Percentiles rank a stretch among this genome's conserved stretches.
Conservation (phyloP, 2,329 filamentous ascomycete species). For the Trichothecium roseum region DNA sequence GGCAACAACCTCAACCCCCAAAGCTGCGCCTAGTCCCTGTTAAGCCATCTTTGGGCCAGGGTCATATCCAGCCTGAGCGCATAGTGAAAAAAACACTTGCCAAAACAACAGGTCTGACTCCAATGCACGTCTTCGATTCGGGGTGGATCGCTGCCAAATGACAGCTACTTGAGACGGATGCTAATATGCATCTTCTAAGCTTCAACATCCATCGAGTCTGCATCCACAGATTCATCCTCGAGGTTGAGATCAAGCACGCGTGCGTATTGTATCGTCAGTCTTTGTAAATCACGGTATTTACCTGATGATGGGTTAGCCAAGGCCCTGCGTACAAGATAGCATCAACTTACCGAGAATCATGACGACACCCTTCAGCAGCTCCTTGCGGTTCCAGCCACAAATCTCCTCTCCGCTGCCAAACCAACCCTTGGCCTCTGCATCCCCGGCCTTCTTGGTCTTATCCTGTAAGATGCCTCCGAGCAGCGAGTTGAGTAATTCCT, state of each 20-base stretch:
- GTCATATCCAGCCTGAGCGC: too few relatives aligned
- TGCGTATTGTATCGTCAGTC: constrained; percentile 91
- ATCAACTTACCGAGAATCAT: constrained; percentile 71
- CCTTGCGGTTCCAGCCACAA: constrained; percentile 84
- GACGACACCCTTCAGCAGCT: constrained; percentile 82
- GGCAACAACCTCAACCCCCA: too few relatives aligned
- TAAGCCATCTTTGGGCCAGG: too few relatives aligned
- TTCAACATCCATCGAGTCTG: constrained; percentile 33
- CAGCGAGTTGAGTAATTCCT: constrained; percentile 77
- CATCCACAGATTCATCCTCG: constrained; percentile 32
- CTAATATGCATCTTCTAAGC: constrained; percentile 12
- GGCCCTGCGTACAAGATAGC: not conserved
- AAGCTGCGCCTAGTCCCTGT: too few relatives aligned
- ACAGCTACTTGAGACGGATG: too few relatives aligned
- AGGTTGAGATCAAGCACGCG: constrained; percentile 59
- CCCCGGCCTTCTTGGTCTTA: constrained; percentile 32
- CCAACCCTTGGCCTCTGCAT: constrained; percentile 49
- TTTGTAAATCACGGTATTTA: constrained; percentile 90
- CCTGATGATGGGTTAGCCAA: constrained; percentile 27
- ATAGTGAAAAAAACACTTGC: too few relatives aligned
- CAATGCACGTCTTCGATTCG: too few relatives aligned
- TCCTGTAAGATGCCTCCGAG: constrained; percentile 62
- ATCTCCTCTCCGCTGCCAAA: constrained; percentile 59
- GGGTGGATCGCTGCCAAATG: too few relatives aligned
- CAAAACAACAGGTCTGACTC: too few relatives aligned